These are phyloP conservation scores for Aspergillus aculeatus DNA, from an alignment of 2,329 filamentous ascomycete genomes.

Conservation along the genomic window DNA sequence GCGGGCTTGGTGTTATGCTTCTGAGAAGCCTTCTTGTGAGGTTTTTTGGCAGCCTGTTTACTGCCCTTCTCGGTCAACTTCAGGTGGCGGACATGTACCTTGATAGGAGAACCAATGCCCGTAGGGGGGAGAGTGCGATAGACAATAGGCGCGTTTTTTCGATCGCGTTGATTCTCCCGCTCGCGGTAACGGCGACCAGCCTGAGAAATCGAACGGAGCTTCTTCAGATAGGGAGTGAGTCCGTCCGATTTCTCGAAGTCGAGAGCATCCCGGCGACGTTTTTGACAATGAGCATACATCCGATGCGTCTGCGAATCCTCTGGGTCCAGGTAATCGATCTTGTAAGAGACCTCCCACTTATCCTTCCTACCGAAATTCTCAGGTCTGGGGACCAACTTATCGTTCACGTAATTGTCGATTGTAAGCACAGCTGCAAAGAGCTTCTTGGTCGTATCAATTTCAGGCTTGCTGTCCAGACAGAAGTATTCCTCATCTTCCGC, in stretches of 20 bases:
- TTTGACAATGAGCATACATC: constrained; percentile 59
- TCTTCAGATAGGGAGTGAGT: constrained; percentile 45
- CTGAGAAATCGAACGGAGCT: constrained; percentile 45
- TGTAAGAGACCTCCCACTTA: constrained; percentile 76
- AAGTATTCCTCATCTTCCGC: neutral
- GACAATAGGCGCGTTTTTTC: constrained; percentile 40
- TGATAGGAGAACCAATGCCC: neutral
- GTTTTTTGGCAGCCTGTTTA: neutral
- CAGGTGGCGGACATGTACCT: too few species aligned
- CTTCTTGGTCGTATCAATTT: constrained; percentile 14
- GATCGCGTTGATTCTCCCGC: constrained; percentile 54
- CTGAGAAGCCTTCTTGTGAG: neutral
- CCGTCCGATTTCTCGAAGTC: constrained; percentile 31
- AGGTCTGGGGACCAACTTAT: constrained; percentile 62
- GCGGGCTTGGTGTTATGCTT: neutral
- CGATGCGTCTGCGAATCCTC: constrained; percentile 46
- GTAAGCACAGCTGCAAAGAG: constrained; percentile 71
- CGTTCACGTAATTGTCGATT: constrained; percentile 71
- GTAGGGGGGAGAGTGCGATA: constrained; percentile 15
- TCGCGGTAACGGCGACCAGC: constrained; percentile 61
- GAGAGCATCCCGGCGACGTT: constrained; percentile 54
- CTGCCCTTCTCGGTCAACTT: too few species aligned
- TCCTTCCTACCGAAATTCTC: constrained; percentile 45
- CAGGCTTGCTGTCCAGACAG: neutral
- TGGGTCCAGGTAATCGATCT: constrained; percentile 61